Evolutionary conservation across 1,139 yeast genomes (phyloP), one percentile per base, ranked within the genome.

Genomic region (Schwanniomyces etchellsii): DNA sequence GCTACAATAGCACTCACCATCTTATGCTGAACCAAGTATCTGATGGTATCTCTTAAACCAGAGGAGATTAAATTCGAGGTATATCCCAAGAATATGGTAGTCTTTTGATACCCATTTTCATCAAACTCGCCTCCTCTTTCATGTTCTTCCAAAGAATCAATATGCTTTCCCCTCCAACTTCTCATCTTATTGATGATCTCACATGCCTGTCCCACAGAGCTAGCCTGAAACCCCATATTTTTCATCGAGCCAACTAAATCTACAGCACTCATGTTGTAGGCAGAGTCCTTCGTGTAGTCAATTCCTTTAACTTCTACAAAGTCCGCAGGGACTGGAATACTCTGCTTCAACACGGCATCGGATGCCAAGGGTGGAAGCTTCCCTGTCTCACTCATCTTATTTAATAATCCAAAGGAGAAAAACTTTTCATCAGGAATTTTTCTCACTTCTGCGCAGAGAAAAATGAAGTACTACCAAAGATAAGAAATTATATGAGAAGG

Each of bases 201-300:
- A 54, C 96, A 88, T 2, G 96, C 96, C 44, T 77, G 69, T 17
- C 88, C 80, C 27, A 91, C 70, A 3, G 93, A 73, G 13, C 89
- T 74, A 4, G 95, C 98, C 61, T 91, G 99, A 68, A 91, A 93
- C n/a, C 99, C 99, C 96, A 91, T 91, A 28, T 77, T 78, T 45
- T 67, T 75, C 98, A 93, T 91, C 24, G 93, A 75, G 22, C 65
- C 67, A 42, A 91, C 73, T 43, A 91, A 65, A 48, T 85, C 93
- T 12, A 70, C 67, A 16, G 97, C 97, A 30, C 69, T 65, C 74
- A 84, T 77, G 55, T 86, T 77, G 40, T 61, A 68, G 13, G 82
- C 77, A 34, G 69, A 70, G 28, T 82, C 81, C 43, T 78, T 69
- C 31, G 89, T 77, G 58, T 89, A 93, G 57, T 91, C 96, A 29